These are phyloP conservation scores for Adansonia gregorii DNA, from an alignment of 441 rosid species.

Conservation along the genomic window DNA sequence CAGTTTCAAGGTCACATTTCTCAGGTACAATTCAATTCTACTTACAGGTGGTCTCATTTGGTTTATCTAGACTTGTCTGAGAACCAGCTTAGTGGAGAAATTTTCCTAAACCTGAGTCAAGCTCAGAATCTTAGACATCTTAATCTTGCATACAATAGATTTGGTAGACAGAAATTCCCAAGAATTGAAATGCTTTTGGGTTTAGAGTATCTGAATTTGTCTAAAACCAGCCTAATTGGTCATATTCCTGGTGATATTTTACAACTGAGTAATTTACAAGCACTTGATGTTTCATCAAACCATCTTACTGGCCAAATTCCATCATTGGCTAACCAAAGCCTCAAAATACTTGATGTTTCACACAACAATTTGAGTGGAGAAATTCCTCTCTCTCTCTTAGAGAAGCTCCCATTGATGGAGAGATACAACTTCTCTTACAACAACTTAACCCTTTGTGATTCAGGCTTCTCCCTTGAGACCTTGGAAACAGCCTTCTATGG, in stretches of 20 bases:
- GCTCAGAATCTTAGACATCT: conserved; percentile 66
- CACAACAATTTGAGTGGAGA: conserved; percentile 79
- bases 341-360: conserved; percentile 72
- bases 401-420: conserved; percentile 61
- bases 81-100: conserved; percentile 78
- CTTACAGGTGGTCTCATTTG: conserved; percentile 62
- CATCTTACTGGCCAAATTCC: conserved; percentile 70
- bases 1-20: conserved; percentile 77
- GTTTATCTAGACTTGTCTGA: conserved; percentile 83
- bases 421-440: conserved; percentile 89
- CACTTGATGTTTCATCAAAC: conserved; percentile 79
- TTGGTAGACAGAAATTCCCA: conserved; percentile 62
- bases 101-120: conserved; percentile 49
- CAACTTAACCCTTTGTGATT: conserved; percentile 77
- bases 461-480: conserved; percentile 51
- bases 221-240: conserved; percentile 66
- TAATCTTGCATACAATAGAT: conserved; percentile 78
- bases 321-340: conserved; percentile 43
- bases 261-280: conserved; percentile 49
- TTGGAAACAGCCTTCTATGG: conserved; percentile 61
- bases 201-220: conserved; percentile 78
- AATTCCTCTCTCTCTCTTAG: conserved; percentile 55
- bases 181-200: conserved; percentile 45
- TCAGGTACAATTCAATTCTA: conserved; percentile 70
- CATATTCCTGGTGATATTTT: conserved; percentile 61